These are phyloP conservation scores for Pythium periplocum DNA, from an alignment of 352 stramenopile species.

Conservation along the genomic window DNA sequence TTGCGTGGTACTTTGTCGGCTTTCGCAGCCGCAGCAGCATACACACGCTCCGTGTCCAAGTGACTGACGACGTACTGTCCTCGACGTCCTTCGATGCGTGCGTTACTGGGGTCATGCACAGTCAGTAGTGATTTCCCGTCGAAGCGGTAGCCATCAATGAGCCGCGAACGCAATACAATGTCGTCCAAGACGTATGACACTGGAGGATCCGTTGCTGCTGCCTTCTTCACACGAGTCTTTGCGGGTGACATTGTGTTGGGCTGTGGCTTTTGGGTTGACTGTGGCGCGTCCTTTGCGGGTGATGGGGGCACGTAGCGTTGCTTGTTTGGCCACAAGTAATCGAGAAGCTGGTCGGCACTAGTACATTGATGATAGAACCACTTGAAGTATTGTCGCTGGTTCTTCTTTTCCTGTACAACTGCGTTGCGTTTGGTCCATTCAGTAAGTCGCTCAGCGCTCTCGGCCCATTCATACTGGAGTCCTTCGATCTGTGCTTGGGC, in stretches of 20 bases:
- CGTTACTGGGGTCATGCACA: constrained; percentile 35
- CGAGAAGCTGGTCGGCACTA: constrained; percentile 50
- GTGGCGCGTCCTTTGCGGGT: background rate
- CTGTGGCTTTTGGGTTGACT: background rate
- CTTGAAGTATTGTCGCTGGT: constrained; percentile 43
- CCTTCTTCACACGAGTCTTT: background rate
- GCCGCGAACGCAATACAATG: constrained; percentile 36
- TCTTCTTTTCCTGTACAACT: constrained; percentile 28
- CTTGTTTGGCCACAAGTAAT: constrained; percentile 44
- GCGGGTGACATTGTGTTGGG: background rate
- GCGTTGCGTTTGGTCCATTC: constrained; percentile 13
- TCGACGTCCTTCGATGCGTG: constrained; percentile 19
- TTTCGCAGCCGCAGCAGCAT: constrained; percentile 10
- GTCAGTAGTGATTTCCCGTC: constrained; percentile 22
- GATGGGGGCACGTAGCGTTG: constrained; percentile 14
- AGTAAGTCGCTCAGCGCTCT: constrained; percentile 19
- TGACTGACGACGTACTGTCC: constrained; percentile 21
- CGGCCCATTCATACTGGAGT: constrained; percentile 25
- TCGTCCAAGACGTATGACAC: constrained; percentile 44
- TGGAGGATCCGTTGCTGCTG: background rate
- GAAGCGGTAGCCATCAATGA: constrained; percentile 39
- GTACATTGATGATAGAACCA: constrained; percentile 58
- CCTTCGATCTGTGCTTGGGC: constrained; percentile 20
- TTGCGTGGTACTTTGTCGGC: constrained; percentile 6
- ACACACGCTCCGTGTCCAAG: constrained; percentile 20